These are phyloP conservation scores for Lactarius pseudohatsudake DNA, from an alignment of 768 basidiomycete genomes.

Conservation along the genomic window DNA sequence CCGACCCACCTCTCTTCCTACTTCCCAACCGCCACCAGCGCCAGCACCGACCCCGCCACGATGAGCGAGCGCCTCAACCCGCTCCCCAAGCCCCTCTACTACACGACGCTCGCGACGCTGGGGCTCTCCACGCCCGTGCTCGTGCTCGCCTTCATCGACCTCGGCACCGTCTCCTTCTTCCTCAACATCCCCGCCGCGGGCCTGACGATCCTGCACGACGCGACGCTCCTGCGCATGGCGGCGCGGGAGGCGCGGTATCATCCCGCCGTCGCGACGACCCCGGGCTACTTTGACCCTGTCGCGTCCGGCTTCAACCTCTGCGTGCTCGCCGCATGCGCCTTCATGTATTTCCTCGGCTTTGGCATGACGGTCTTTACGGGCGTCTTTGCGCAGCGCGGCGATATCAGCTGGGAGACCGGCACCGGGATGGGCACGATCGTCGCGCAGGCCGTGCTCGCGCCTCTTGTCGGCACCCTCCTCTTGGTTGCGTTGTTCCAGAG, in stretches of 20 bases:
- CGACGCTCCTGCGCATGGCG: constrained; percentile 1
- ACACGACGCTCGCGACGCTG: constrained; percentile 6
- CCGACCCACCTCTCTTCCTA: too few relatives aligned
- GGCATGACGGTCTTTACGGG: constrained; percentile 10
- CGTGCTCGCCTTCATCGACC: constrained; percentile 9
- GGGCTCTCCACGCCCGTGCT: constrained; percentile 8
- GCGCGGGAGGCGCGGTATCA: too few relatives aligned
- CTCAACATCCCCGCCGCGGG: constrained; percentile 2
- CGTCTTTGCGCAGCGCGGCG: not conserved
- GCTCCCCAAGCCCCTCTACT: constrained; percentile 2
- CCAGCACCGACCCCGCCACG: not conserved
- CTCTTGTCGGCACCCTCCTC: not conserved
- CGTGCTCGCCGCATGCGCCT: constrained; percentile 9
- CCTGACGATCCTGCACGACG: constrained; percentile 17
- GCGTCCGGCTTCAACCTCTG: constrained; percentile 5
- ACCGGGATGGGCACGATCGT: constrained; percentile 14
- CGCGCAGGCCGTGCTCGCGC: constrained; percentile 7
- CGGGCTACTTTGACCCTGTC: constrained; percentile 9
- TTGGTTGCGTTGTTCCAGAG: not conserved
- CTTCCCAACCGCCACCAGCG: not conserved
- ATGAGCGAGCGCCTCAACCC: constrained; percentile 8
- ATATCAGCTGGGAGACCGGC: constrained; percentile 12
- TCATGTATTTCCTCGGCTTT: constrained; percentile 8
- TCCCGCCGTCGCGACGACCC: not conserved
- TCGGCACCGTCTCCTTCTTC: constrained; percentile 19